A percentile compares a stretch with the other conserved stretches of the same genome.
Conservation (phyloP, 768 basidiomycete species). For the Agaricus subrufescens region DNA sequence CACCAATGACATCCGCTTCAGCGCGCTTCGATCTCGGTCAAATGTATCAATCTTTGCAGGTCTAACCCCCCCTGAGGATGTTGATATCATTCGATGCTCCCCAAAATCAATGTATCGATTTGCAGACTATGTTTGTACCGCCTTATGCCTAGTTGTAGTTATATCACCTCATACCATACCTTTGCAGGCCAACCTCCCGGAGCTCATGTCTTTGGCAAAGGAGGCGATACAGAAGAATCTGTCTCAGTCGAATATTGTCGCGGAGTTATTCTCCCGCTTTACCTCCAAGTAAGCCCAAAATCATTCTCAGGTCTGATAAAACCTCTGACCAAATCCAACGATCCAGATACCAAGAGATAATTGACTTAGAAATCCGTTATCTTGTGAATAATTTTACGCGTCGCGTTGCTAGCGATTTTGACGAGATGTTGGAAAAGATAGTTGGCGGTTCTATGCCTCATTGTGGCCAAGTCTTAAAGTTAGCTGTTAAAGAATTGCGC, state of each 20-base stretch:
- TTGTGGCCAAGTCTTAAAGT: background rate
- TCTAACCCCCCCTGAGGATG: background rate
- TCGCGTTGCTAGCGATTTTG: conserved; percentile 1
- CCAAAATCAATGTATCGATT: conserved; percentile 36
- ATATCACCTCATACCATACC: background rate
- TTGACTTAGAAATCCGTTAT: conserved; percentile 1
- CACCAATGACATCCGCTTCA: conserved; percentile 7
- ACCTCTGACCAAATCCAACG: background rate
- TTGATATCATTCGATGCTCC: conserved; percentile 18
- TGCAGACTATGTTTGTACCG: conserved; percentile 11
- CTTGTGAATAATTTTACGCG: conserved; percentile 3
- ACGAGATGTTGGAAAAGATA: background rate
- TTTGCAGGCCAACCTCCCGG: background rate
- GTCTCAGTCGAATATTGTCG: background rate
- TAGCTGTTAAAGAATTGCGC: conserved; percentile 1
- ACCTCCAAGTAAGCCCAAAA: conserved; percentile 2
- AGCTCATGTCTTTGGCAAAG: conserved; percentile 3
- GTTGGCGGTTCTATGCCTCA: background rate
- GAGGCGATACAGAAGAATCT: conserved; percentile 3
- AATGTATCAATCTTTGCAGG: background rate
- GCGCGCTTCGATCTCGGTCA: conserved; percentile 1
- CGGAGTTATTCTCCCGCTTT: conserved; percentile 11
- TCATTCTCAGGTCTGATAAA: background rate
- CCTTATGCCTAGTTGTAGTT: background rate
- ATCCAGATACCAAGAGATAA: conserved; percentile 5